Evolutionary conservation across 768 basidiomycete genomes (phyloP), one percentile per base, ranked within the genome.

Genomic region (Tephrocybe sp.): DNA sequence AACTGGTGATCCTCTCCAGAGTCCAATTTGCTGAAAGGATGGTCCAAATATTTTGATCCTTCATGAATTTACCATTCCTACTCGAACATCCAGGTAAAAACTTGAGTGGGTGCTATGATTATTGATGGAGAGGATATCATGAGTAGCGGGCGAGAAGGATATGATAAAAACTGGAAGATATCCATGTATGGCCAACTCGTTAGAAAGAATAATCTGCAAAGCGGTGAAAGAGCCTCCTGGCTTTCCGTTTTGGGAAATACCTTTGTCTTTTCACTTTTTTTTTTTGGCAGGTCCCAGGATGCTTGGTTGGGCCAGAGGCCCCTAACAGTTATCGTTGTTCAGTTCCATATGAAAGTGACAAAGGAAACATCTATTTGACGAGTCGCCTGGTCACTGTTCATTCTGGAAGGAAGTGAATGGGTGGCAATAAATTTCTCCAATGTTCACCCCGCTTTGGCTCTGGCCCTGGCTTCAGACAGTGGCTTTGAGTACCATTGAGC

Each of bases 401-500:
- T 14, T 47, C 11, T 20, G 36, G 42, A 48, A 34, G 53, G 47
- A 48, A 44, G 42, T 45, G 34, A 51, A 48, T 43, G 40, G 52
- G 39, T 37, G 39, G 51, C 28, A 46, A 2, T 7, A 18, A 14
- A 18, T 46, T 6, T 14, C 25, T 30, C 28, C 36, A 45, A 34
- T 39, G 48, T 45, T 15, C 34, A 36, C 4, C 18, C 41, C 48
- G 50, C 40, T 51, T 48, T 55, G 45, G 47, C 50, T 17, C 33
- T 47, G 51, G 33, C n/a, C 45, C 47, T 41, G 21, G 43, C 18
- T 37, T 36, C 36, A 23, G 15, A 34, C 11, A 49, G 36, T 46
- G 55, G 55, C 58, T 48, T 59, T 36, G n/a, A 20, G 23, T 33
- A n/a, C 17, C 11, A 17, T 33, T 17, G 39, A 48, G 47, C 46